These are phyloP conservation scores for Russula sp. DNA, from an alignment of 768 basidiomycete genomes.

Conservation along the genomic window DNA sequence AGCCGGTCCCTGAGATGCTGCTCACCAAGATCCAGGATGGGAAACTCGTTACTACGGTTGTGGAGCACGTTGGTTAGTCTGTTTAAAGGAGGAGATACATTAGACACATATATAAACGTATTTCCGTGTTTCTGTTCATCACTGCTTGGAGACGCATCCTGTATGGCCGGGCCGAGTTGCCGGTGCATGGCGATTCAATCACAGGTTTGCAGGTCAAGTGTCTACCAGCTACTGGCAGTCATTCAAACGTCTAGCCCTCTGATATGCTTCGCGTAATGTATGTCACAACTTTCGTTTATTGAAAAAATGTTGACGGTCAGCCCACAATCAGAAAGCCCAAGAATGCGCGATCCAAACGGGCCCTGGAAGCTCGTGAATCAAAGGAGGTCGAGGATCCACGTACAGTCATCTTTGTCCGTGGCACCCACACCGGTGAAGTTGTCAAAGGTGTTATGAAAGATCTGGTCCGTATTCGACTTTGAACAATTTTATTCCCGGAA, in stretches of 20 bases:
- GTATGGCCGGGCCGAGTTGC: not conserved
- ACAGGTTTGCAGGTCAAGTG: not conserved
- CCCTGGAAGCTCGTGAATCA: constrained; percentile 77
- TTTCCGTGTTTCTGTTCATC: not conserved
- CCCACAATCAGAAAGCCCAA: constrained; percentile 70
- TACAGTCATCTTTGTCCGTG: constrained; percentile 86
- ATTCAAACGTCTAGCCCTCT: not conserved
- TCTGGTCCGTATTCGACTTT: constrained; percentile 54
- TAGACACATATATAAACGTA: not conserved
- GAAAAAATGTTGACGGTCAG: not conserved
- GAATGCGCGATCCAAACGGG: constrained; percentile 94
- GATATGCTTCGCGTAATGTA: constrained; percentile 29
- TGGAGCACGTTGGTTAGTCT: constrained; percentile 72
- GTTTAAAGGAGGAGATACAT: not conserved
- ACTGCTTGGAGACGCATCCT: too few species aligned
- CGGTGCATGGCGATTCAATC: not conserved
- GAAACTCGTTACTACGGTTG: constrained; percentile 81
- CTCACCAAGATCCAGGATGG: constrained; percentile 78
- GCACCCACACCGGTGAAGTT: constrained; percentile 79
- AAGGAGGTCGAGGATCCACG: constrained; percentile 88
- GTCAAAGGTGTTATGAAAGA: constrained; percentile 84
- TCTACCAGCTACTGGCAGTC: not conserved
- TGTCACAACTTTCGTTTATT: constrained; percentile 1
- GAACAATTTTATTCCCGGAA: not conserved
- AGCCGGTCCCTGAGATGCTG: constrained; percentile 93